Base-by-base conservation (phyloP, 768 basidiomycete genomes). In the Phylloporus scabripes region DNA sequence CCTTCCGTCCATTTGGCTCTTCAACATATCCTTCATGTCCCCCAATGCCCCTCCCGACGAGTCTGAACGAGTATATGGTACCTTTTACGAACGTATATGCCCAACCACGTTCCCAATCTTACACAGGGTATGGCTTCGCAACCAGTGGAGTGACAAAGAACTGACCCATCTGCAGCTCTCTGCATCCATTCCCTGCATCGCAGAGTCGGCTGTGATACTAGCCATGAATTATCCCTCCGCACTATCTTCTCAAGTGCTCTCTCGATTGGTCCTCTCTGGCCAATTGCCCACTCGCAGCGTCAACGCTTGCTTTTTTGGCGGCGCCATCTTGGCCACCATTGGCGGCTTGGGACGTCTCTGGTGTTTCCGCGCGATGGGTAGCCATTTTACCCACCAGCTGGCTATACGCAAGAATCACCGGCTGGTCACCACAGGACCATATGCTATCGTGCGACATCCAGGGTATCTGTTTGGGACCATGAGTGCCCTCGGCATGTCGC, bases 291-390 rank as follows among this genome's bases (percentile, higher is more conserved):
- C 46, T 53, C 39, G 21, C 51, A 28, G 17, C 17, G 62, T 57
- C 51, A 62, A 52, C 51, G 55, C 5, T 1, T 70, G 26, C 40
- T 65, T 74, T 48, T 11, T 69, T 5, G 5, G 62, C 11, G 70
- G 73, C 8, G 49, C 62, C 10, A 12, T 60, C 26, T 8, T 69
- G 14, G 57, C 59, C 4, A 18, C 62, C 6, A 43, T 55, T 32
- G 74, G 72, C 4, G 45, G 59, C 4, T 33, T 60, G 5, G 53
- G 76, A 3, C 72, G 76, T 15, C 36, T 69, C 7, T 63, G 65
- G 65, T 72, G 69, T 50, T 71, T 62, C 57, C 60, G 55, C 33
- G 42, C 58, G 8, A 54, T 72, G 28, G 70, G 70, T 2, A 50
- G 51, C 2, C 58, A 68, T 31, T 72, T 72, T 51, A 72, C 70